Evolutionary conservation across 345 rosid species (phyloP).

Genomic region (Alliaria petiolata): DNA sequence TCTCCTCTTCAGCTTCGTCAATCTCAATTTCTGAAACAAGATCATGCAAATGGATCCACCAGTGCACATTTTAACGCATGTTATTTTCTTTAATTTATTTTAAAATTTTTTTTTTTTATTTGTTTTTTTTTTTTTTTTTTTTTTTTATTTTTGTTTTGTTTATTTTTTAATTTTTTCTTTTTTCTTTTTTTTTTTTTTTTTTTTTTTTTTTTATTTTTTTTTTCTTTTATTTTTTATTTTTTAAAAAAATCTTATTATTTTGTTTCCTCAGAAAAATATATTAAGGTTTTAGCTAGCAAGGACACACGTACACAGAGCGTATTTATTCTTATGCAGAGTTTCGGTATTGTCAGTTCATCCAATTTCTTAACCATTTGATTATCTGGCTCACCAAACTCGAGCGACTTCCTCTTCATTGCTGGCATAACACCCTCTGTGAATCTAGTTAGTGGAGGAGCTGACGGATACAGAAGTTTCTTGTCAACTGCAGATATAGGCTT

Average conservation of each 20-base stretch:
- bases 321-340: slow-evolving; percentile 82
- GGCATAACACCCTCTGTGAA: slow-evolving; percentile 61
- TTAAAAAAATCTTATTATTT: background rate
- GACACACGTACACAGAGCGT: slow-evolving; percentile 72
- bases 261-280: background rate
- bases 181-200: no score
- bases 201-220: no score
- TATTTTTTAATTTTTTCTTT: no score
- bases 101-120: no score
- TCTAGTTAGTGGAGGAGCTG: slow-evolving; percentile 94
- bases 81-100: no score
- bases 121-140: no score
- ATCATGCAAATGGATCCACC: background rate
- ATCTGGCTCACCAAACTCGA: slow-evolving; percentile 49
- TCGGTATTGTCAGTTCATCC: slow-evolving; percentile 62
- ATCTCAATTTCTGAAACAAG: slow-evolving; percentile 39
- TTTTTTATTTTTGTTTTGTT: no score
- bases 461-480: slow-evolving; percentile 64
- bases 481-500: slow-evolving; percentile 58
- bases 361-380: slow-evolving; percentile 45
- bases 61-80: slow-evolving; percentile 1
- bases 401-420: slow-evolving; percentile 56
- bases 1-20: slow-evolving; percentile 41
- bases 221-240: no score
- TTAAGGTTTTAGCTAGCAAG: slow-evolving; percentile 8